Evolutionary conservation across 805 yeast species (phyloP).

Genomic region (Yamadazyma olivae): DNA sequence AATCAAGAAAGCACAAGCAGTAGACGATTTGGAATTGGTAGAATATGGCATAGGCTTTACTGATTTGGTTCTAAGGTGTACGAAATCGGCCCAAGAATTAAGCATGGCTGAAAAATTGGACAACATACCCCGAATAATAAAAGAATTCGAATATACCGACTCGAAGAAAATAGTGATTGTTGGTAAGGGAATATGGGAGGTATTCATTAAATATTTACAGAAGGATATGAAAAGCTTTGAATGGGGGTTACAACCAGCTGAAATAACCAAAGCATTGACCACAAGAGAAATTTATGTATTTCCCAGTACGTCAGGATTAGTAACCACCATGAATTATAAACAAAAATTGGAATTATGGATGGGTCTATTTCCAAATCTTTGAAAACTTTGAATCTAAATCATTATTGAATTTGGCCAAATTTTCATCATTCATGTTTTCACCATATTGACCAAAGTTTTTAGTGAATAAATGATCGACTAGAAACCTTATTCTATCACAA

Average conservation of each 20-base stretch:
- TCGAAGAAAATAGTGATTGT: conserved; percentile 54
- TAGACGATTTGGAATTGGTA: conserved; percentile 41
- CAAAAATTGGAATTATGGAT: conserved; percentile 51
- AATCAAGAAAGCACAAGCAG: conserved; percentile 19
- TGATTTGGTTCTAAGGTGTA: conserved; percentile 64
- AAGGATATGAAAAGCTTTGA: conserved; percentile 30
- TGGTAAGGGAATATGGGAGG: conserved; percentile 77
- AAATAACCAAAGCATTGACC: conserved; percentile 17
- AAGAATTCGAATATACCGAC: conserved; percentile 33
- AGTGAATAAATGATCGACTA: conserved; percentile 33
- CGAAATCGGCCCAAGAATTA: conserved; percentile 56
- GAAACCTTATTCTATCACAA: conserved; percentile 33
- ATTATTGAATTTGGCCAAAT: conserved; percentile 21
- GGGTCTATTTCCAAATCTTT: conserved; percentile 35
- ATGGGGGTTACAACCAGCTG: conserved; percentile 48
- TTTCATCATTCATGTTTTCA: conserved; percentile 23
- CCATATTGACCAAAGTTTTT: conserved; percentile 39
- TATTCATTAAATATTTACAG: conserved; percentile 38
- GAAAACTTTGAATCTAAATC: conserved; percentile 29
- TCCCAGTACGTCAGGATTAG: conserved; percentile 75
- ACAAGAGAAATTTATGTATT: conserved; percentile 49
- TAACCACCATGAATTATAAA: conserved; percentile 43
- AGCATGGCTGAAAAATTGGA: conserved; percentile 47
- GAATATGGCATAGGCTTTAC: conserved; percentile 62
- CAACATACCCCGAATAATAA: conserved; percentile 52